A percentile compares a stretch with the other conserved stretches of the same genome.
phyloP scores from a whole-genome alignment of 139 green algal genomes.

The Auxenochlorella protothecoides region DNA sequence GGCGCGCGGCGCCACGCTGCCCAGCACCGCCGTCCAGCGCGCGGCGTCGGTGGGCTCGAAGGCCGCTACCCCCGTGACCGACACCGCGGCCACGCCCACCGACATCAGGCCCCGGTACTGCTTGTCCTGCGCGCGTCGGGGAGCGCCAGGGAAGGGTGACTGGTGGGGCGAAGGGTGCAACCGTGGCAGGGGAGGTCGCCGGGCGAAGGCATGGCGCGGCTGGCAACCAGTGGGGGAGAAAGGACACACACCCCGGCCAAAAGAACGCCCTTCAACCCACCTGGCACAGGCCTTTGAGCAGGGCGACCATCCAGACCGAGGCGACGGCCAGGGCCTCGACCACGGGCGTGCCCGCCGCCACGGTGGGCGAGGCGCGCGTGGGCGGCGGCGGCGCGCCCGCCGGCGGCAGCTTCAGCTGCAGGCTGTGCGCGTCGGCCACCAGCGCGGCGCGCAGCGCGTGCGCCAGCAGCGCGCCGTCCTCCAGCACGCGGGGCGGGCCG shows the following conservation, averaged over 20 bases:
- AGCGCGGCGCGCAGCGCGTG: slow-evolving; percentile 59
- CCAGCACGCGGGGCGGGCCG: slow-evolving; percentile 44
- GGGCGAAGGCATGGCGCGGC: too few relatives aligned
- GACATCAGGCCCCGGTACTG: slow-evolving; percentile 43
- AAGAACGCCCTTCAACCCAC: slow-evolving; percentile 10
- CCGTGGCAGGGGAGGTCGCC: too few relatives aligned
- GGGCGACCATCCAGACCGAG: slow-evolving; percentile 69
- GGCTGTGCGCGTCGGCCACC: slow-evolving; percentile 58
- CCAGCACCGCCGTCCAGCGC: slow-evolving; percentile 24
- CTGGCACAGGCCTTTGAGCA: slow-evolving; percentile 57
- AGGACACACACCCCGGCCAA: too few relatives aligned
- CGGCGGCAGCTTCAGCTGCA: slow-evolving; percentile 71
- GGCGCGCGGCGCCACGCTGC: neutral
- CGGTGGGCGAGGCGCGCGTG: slow-evolving; percentile 15
- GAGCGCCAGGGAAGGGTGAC: too few relatives aligned
- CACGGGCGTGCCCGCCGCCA: slow-evolving; percentile 42
- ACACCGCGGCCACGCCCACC: slow-evolving; percentile 58
- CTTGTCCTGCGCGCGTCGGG: slow-evolving; percentile 16
- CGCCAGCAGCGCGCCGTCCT: slow-evolving; percentile 44
- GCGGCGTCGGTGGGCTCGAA: slow-evolving; percentile 38
- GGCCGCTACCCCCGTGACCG: slow-evolving; percentile 24
- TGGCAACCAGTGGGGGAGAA: too few relatives aligned
- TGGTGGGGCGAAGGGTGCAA: too few relatives aligned
- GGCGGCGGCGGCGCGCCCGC: slow-evolving; percentile 33
- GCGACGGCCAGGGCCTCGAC: slow-evolving; percentile 60